Base-by-base conservation (phyloP, 768 basidiomycete genomes). In the Trametes punicea region DNA sequence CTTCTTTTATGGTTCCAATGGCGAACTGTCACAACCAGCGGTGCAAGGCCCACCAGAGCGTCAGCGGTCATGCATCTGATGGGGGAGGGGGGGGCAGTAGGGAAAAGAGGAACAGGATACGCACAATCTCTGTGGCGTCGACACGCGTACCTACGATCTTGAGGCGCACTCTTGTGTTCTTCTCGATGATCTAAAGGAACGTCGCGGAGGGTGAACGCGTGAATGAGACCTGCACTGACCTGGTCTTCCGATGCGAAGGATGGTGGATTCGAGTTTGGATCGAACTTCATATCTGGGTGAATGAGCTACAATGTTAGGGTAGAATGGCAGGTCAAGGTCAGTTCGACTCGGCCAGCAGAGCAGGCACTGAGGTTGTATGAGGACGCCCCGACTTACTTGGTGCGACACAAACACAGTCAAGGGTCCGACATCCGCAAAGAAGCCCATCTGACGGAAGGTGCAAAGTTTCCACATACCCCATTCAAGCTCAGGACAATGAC, bases 71-170 rank as follows among this genome's bases (percentile, higher is more conserved):
- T 21, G 23, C 42, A 16, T 2, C 4, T 1, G 20, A 10, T 2
- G 7, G 34, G 20, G 0, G 29, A 25, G 18, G 38, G 18, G 6
- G 10, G 7, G 47, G 51, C 7, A 25, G 15, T 20, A 51, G 18
- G 25, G 23, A 41, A 10, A 33, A 16, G 15, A 33, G 25, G 13
- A 6, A n/a, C n/a, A 31, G 20, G 11, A 5, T 15, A 75, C 92
- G 62, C 68, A 95, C 94, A 64, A 99, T 97, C 73, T 98, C 95
- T 21, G 94, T 98, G 30, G 95, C 94, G 68, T 99, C 97, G 3
- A 98, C 92, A 67, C 95, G 85, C 21, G 94, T 97, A 29, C 97
- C 97, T n/a, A 99, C 95, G 40, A 99, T 93, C 74, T 98, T 96
- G 71, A 98, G 80, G 34, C 97, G 84, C 46, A 98, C 85, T 49